Percentiles rank a stretch among this genome's conserved stretches.
Conservation (phyloP, 176 grass and related monocot species). For the Carex kokanica region DNA sequence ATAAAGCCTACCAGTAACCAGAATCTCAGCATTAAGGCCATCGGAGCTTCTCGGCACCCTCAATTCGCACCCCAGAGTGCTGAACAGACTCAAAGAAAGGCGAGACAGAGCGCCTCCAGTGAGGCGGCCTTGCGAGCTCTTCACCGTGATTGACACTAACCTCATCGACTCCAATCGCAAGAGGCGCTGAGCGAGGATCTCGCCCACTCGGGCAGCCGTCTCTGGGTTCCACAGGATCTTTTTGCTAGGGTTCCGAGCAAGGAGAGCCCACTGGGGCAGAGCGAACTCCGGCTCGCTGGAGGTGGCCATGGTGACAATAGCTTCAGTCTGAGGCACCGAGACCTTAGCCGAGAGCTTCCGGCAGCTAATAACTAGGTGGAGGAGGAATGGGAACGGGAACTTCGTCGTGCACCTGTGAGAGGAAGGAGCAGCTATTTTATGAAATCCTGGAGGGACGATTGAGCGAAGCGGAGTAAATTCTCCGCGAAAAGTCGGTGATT, state of each 20-base stretch:
- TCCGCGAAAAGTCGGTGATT: too few species aligned
- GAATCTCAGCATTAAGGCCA: too few species aligned
- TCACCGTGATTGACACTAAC: slow-evolving; percentile 35
- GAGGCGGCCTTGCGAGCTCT: slow-evolving; percentile 38
- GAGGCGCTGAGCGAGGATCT: slow-evolving; percentile 40
- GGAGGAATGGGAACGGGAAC: too few species aligned
- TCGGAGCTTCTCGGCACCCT: too few species aligned
- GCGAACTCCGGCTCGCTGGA: slow-evolving; percentile 47
- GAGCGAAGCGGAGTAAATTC: too few species aligned
- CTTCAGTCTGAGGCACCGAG: not conserved
- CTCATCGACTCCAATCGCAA: slow-evolving; percentile 18
- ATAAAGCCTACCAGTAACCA: too few species aligned
- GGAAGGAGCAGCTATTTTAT: too few species aligned
- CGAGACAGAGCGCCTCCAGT: slow-evolving; percentile 36
- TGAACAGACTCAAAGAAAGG: too few species aligned
- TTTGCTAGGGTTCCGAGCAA: slow-evolving; percentile 23
- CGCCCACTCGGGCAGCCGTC: slow-evolving; percentile 41
- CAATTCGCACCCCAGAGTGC: too few species aligned
- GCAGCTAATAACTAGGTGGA: slow-evolving; percentile 41
- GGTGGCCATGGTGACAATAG: slow-evolving; percentile 48
- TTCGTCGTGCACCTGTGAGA: too few species aligned
- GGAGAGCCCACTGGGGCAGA: slow-evolving; percentile 5
- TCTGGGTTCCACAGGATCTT: slow-evolving; percentile 29
- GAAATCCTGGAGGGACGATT: too few species aligned
- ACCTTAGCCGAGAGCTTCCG: slow-evolving; percentile 38